Base-by-base conservation (phyloP, 257 asterid genomes). In the Sherardia arvensis region DNA sequence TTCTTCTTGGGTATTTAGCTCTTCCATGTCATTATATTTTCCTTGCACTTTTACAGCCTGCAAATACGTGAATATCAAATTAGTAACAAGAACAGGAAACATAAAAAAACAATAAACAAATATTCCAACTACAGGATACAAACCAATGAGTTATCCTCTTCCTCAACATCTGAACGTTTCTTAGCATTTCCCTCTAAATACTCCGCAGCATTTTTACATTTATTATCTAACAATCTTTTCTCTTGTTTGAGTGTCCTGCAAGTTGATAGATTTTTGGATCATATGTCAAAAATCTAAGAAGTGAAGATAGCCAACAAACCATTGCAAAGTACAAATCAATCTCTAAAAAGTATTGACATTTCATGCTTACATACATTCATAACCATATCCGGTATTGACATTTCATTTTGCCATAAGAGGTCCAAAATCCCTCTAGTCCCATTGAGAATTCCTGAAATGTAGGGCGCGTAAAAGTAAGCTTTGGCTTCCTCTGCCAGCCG, bases 11-110 rank as follows among this genome's bases (percentile, higher is more conserved):
- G 57, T 81, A 81, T 77, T 80, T 71, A 85, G 76, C 54, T 89
- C 99, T 40, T 85, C 87, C 73, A 92, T 78, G 74, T 92, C 96
- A n/a, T 71, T 59, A 71, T 84, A 80, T 57, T 85, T 85, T 47
- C 91, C 84, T 61, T 54, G 74, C 68, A 89, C 72, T 72, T 71
- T 67, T 51, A 78, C 91, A 75, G 71, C 91, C 98, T 91, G 71
- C 4, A 59, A 67, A 68, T 60, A 45, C 38, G 59, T 7, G 59
- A 62, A 63, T 29, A n/a, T 40, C 51, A 43, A 5, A 62, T 17
- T 26, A 45, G 30, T 26, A 61, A n/a, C 53, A 23, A 5, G 36
- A n/a, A 62, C 40, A 27, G 10, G 36, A 63, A 29, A 67, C 18
- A 1, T n/a, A 53, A 55, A 25, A 22, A 58, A n/a, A n/a, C 38